phyloP scores from a whole-genome alignment of 2,329 filamentous ascomycete species.

The Cryphonectria parasitica region DNA sequence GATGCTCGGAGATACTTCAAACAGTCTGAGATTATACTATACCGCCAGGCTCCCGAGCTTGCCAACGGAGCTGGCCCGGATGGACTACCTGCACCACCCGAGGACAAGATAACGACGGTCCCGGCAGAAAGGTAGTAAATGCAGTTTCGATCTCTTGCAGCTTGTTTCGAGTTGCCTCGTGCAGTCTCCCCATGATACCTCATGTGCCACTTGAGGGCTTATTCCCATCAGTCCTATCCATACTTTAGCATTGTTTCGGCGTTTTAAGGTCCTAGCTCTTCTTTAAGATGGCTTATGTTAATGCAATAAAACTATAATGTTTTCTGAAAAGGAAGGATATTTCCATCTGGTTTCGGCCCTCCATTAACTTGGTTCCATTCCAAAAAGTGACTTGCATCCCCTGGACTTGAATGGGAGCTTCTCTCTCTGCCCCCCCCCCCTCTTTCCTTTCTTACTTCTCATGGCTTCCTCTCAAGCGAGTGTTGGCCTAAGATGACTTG shows the following conservation, averaged over 20 bases:
- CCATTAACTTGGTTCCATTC: not conserved
- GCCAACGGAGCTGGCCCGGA: conserved; percentile 46
- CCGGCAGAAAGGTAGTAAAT: conserved; percentile 34
- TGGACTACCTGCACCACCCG: conserved; percentile 47
- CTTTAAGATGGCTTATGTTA: conserved; percentile 15
- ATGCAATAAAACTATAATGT: conserved; percentile 21
- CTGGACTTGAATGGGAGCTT: not conserved
- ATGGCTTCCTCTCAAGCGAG: not conserved
- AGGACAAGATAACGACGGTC: conserved; percentile 50
- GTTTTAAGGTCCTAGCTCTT: conserved; percentile 19
- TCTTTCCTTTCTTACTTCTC: not conserved
- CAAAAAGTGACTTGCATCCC: not conserved
- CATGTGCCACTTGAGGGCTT: conserved; percentile 3
- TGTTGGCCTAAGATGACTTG: not conserved
- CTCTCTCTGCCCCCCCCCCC: too few relatives aligned
- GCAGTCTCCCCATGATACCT: not conserved
- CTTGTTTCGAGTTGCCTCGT: too few relatives aligned
- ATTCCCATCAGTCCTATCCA: conserved; percentile 6
- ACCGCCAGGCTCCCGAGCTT: conserved; percentile 74
- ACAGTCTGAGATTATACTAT: conserved; percentile 97
- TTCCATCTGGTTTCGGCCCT: not conserved
- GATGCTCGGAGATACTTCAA: conserved; percentile 98
- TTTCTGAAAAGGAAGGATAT: not conserved
- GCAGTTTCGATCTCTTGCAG: not conserved
- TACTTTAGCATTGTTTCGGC: conserved; percentile 27